Evolutionary conservation across 768 basidiomycete species (phyloP), one percentile per base, ranked within the genome.

Genomic region (Serendipita sp.): DNA sequence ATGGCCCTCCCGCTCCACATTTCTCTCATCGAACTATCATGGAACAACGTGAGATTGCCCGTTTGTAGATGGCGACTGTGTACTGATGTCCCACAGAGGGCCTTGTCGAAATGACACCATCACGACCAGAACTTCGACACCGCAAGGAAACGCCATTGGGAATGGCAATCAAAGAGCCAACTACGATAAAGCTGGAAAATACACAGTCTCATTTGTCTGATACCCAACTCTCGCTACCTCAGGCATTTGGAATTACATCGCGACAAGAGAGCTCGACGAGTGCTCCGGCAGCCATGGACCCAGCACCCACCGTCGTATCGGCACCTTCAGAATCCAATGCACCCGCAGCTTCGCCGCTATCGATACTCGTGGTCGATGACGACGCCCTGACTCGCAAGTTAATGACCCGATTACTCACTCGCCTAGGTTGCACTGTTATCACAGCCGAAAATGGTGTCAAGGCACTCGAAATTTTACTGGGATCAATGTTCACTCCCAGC

Each of bases 401-500:
- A 66, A 91, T 93, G 91, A 80, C 78, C 66, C 80, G 89, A 28
- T 81, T 90, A 73, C 76, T 93, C 47, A 80, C 81, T n/a, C 79
- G 89, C 41, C 76, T 92, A 1, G 89, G 91, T 0, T 91, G 89
- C 72, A 73, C 73, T 35, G 89, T 92, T n/a, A 77, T 81, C 13
- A 83, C 83, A 16, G 91, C 91, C 10, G 88, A 92, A 75, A 91
- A 94, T 70, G 91, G 91, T 3, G 81, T 86, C 70, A 72, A 85
- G 41, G 89, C 89, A 23, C 74, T 91, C 63, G 82, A 88, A 66
- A 78, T 88, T 78, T 83, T 90, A 36, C 69, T 88, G 3, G 82
- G 83, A 35, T 66, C 64, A 32, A 36, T 44, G 13, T 65, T 63
- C 10, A 44, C 63, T 2, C 56, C 56, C 13, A 60, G 56, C 56